Base-by-base conservation (phyloP, 1,139 yeast species). In the Candida labiduridarum region DNA sequence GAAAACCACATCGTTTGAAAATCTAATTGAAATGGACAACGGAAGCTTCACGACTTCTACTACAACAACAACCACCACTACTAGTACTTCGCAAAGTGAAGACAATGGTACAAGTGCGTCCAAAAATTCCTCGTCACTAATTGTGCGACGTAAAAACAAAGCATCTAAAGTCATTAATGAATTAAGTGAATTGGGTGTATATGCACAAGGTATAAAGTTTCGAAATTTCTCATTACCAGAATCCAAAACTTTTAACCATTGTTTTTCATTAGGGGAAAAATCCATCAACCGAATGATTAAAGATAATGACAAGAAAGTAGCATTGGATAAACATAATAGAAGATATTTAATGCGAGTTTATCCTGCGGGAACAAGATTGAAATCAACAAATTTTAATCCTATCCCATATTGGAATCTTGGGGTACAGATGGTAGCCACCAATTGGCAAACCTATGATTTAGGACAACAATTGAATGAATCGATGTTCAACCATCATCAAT, bases 401-500 rank as follows among this genome's bases (percentile, higher is more conserved):
- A 70, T 89, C 4, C 69, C 68, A 0, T 90, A 82, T 61, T 94
- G 99, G 99, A 75, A 76, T 45, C 74, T 80, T 48, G 99, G 99
- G 0, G 86, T 80, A 4, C 99, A 94, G 63, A 82, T 95, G 91
- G 98, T 89, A 3, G 98, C 99, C 0, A 85, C 96, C 1, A 94
- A 94, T 63, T 95, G 98, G 98, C 99, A 94, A 67, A 87, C 96
- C 0, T 87, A 83, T 64, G 99, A 94, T 62, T 56, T 83, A 19
- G 97, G 97, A 0, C 94, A 91, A 64, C 96, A 90, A 61, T 63
- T 94, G n/a, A 92, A 91, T 64, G 89, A 88, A 58, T 89, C 97
- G 0, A 72, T 92, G 76, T 94, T 94, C 66, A 79, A 80, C 0
- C 72, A 78, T 18, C 78, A 74, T 33, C 72, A 79, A 25, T 25